Base-by-base conservation (phyloP, 352 stramenopile species). In the Globisporangium cystogenes region DNA sequence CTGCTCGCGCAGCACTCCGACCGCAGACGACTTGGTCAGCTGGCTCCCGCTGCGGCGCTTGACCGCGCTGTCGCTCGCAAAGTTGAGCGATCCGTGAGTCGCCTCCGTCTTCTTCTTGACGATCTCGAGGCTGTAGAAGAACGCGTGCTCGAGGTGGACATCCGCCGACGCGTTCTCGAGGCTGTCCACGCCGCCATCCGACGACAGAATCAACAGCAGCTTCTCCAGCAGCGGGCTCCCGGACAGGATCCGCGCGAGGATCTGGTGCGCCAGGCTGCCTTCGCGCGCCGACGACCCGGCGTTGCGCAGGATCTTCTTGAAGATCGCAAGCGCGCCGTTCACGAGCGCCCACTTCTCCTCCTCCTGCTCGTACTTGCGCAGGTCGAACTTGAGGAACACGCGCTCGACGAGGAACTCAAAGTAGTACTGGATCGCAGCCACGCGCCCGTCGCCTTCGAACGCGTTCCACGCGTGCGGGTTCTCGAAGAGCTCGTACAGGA, bases 301-400 rank as follows among this genome's bases (percentile, higher is more conserved):
- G 49, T 79, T 72, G 5, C 76, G 73, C 51, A 92, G 50, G 14
- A 92, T 85, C 55, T 86, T 78, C 55, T 86, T 83, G 53, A 94
- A 92, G 55, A 94, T 90, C 1, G 68, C 61, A 12, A 94, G 63
- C 3, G 72, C 73, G 7, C 76, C 72, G 41, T 86, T 87, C 55
- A 86, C 75, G 10, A 94, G 65, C 2, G 68, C 73, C 84, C 84
- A 94, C 48, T 91, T 92, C 45, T 94, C 84, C 41, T 90, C 75
- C 60, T 91, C 80, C 41, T 76, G 64, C 36, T 90, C 82, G 51
- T 92, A 94, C 50, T 91, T 89, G 44, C 84, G 77, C 23, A 89
- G 53, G 48, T 92, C 76, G 59, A 92, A 90, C 64, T 94, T 92
- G 23, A 92, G 51, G 48, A 94, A 92, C 11, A 94, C 78, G 29